phyloP scores from a whole-genome alignment of 345 rosid species.

The Brassica napus region Da-Ae NC_063441.1:12167501-12168000 shows the following conservation, averaged over 20 bases:
- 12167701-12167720: slow-evolving; percentile 42
- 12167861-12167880: slow-evolving; percentile 26
- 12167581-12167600: slow-evolving; percentile 20
- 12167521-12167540: not conserved
- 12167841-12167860: slow-evolving; percentile 15
- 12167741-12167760: not conserved
- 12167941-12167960: not conserved
- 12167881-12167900: not conserved
- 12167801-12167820: slow-evolving; percentile 22
- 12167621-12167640: slow-evolving; percentile 43
- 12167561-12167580: slow-evolving; percentile 9
- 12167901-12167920: not conserved
- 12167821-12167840: slow-evolving; percentile 9
- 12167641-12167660: slow-evolving; percentile 59
- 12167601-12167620: slow-evolving; percentile 38
- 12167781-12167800: not conserved
- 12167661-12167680: slow-evolving; percentile 46
- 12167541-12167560: not conserved
- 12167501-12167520: not conserved
- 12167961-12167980: not conserved
- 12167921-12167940: not conserved
- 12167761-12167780: not conserved
- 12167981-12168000: not conserved
- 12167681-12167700: slow-evolving; percentile 39
- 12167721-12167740: not conserved